phyloP scores from a whole-genome alignment of 257 asterid genomes.

The Gentiana straminea region DNA sequence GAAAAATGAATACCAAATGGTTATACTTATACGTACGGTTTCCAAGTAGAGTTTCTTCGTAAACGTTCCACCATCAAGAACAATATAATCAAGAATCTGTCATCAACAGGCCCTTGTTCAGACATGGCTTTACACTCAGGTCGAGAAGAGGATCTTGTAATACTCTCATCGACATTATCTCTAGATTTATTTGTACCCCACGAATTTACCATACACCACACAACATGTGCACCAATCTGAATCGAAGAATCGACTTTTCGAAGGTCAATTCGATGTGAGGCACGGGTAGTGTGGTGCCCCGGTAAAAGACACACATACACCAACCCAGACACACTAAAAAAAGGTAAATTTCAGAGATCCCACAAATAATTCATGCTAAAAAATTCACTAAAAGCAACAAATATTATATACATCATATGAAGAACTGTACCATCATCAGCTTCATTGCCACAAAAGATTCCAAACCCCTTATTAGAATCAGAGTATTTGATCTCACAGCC shows the following conservation, averaged over 20 bases:
- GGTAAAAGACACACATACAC: too few relatives aligned
- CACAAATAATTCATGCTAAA: too few relatives aligned
- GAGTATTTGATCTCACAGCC: constrained; percentile 73
- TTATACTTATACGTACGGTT: constrained; percentile 71
- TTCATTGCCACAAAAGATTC: constrained; percentile 52
- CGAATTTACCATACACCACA: constrained; percentile 34
- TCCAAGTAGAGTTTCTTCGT: constrained; percentile 72
- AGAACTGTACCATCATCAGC: constrained; percentile 41
- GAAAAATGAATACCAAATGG: background rate
- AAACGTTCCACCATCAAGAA: constrained; percentile 75
- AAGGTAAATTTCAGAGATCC: too few relatives aligned
- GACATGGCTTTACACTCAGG: constrained; percentile 76
- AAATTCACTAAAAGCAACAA: too few relatives aligned
- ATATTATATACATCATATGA: too few relatives aligned
- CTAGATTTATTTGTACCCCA: constrained; percentile 79
- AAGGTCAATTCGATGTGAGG: too few relatives aligned
- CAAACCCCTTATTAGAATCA: constrained; percentile 65
- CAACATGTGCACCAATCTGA: background rate
- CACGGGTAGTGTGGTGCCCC: too few relatives aligned
- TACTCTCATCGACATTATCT: constrained; percentile 91
- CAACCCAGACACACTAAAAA: too few relatives aligned
- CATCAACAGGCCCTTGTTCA: constrained; percentile 75
- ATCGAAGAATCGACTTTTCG: too few relatives aligned
- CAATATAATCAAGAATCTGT: constrained; percentile 67
- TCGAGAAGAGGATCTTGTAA: constrained; percentile 75